Conservation (phyloP, 2,329 filamentous ascomycete species). For the Hypoxylon sp. region DNA sequence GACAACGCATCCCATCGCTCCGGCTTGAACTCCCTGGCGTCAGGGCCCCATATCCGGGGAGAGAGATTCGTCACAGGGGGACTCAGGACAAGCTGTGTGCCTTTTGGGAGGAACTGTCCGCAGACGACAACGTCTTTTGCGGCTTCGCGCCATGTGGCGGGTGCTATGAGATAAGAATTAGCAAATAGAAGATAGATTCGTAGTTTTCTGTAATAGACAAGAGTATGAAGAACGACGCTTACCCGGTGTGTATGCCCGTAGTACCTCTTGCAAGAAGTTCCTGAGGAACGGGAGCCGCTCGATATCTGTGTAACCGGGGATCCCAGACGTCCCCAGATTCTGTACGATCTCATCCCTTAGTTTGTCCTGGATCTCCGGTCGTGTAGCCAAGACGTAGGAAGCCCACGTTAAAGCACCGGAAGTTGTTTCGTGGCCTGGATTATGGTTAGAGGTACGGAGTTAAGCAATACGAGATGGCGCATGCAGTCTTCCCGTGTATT, state of each 20-base stretch:
- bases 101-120: constrained; percentile 36
- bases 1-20: constrained; percentile 35
- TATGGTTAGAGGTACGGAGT: constrained; percentile 6
- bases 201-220: background rate
- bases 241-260: constrained; percentile 35
- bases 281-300: constrained; percentile 31
- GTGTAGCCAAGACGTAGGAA: constrained; percentile 34
- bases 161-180: constrained; percentile 29
- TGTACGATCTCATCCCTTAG: constrained; percentile 28
- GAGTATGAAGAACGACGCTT: background rate
- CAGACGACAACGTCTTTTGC: constrained; percentile 34
- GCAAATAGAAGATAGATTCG: background rate
- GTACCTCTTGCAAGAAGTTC: constrained; percentile 34
- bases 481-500: background rate
- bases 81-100: constrained; percentile 37
- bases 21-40: constrained; percentile 27
- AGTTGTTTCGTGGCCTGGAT: constrained; percentile 35
- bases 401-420: constrained; percentile 37
- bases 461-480: too few relatives aligned
- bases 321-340: constrained; percentile 13
- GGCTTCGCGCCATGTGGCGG: constrained; percentile 36
- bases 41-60: constrained; percentile 27
- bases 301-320: constrained; percentile 28
- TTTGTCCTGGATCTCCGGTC: constrained; percentile 31
- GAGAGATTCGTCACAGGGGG: constrained; percentile 36